Percentiles rank a stretch among this genome's conserved stretches.
phyloP scores from a whole-genome alignment of 2,329 filamentous ascomycete genomes.

The Metarhizium brunneum region DNA sequence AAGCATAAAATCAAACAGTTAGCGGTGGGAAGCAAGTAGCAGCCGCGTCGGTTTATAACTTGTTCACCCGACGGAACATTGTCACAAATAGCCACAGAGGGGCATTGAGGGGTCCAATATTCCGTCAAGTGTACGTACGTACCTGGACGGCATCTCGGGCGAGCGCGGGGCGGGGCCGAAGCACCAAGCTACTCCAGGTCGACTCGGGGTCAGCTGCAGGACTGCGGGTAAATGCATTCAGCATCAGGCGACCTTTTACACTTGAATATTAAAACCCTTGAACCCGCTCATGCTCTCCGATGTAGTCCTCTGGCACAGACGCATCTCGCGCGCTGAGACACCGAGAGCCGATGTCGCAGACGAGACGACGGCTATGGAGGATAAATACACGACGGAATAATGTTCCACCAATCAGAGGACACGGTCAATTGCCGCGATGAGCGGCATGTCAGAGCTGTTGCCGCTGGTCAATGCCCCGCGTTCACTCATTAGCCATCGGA shows the following conservation, averaged over 20 bases:
- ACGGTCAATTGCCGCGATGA: background rate
- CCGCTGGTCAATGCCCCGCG: too few species aligned
- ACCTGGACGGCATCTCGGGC: too few species aligned
- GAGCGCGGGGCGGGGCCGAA: background rate
- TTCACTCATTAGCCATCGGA: too few species aligned
- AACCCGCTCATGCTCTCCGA: background rate
- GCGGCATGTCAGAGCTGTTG: too few species aligned
- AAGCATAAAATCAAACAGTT: too few species aligned
- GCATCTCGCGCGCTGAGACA: background rate
- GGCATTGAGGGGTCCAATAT: too few species aligned
- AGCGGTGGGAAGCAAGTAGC: too few species aligned
- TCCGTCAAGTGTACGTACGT: too few species aligned
- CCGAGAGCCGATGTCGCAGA: background rate
- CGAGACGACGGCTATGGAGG: background rate
- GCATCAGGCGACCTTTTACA: background rate
- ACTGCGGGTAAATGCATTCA: background rate
- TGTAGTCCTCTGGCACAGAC: background rate
- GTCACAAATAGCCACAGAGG: too few species aligned
- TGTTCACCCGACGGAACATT: background rate
- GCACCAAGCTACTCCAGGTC: background rate
- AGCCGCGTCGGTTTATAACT: background rate
- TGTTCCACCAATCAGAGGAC: background rate
- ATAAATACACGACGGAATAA: background rate
- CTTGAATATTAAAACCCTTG: too few species aligned
- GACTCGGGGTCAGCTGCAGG: too few species aligned